These are phyloP conservation scores for Hypomontagnella submonticulosa DNA, from an alignment of 495 filamentous ascomycete species.

Conservation along the genomic window DNA sequence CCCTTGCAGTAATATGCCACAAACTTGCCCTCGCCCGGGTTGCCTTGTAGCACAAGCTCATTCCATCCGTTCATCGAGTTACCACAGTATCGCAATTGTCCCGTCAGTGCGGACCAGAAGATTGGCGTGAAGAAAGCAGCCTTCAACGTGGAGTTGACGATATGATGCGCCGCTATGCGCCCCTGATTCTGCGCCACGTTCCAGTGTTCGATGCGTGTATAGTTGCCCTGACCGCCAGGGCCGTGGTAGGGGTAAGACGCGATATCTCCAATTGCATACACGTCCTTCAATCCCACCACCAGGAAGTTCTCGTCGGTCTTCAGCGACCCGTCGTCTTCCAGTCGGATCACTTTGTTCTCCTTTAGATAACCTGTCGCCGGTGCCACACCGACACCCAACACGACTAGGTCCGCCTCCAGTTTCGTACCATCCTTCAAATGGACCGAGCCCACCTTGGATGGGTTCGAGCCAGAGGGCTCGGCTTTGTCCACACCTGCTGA, in stretches of 20 bases:
- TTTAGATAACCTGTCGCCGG: constrained; percentile 89
- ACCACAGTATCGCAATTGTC: constrained; percentile 91
- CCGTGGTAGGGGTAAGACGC: constrained; percentile 95
- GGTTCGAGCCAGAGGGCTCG: constrained; percentile 69
- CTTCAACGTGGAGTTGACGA: constrained; percentile 68
- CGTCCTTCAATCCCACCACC: constrained; percentile 76
- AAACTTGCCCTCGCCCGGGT: constrained; percentile 84
- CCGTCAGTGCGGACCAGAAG: constrained; percentile 94
- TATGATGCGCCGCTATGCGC: constrained; percentile 77
- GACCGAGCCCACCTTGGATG: constrained; percentile 80
- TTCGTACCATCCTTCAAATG: constrained; percentile 86
- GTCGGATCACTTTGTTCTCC: constrained; percentile 70
- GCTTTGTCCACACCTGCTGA: constrained; percentile 83
- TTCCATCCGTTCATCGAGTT: constrained; percentile 85
- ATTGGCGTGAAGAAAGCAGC: constrained; percentile 86
- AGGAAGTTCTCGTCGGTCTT: constrained; percentile 80
- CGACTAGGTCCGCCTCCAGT: constrained; percentile 87
- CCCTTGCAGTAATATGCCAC: constrained; percentile 89
- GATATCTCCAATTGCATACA: constrained; percentile 96
- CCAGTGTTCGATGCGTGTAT: constrained; percentile 92
- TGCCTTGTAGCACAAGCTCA: constrained; percentile 79
- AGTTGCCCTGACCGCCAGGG: constrained; percentile 77
- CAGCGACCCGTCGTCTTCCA: constrained; percentile 84
- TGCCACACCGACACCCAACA: constrained; percentile 88
- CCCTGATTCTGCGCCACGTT: constrained; percentile 96